Base-by-base conservation (phyloP, 768 basidiomycete genomes). In the Tremella mesenterica region DNA sequence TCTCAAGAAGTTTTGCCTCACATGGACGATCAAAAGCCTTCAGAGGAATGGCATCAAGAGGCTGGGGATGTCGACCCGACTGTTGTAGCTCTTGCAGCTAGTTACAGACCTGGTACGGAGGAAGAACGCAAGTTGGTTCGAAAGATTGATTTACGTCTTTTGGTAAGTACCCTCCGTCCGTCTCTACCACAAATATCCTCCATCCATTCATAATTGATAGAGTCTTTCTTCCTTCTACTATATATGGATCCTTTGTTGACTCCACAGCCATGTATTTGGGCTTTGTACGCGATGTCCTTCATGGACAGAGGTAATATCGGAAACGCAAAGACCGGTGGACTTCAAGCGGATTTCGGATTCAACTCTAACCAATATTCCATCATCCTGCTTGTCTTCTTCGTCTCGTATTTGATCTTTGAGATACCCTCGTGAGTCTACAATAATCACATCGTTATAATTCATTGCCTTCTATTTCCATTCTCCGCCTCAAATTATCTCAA, bases 311-410 rank as follows among this genome's bases (percentile, higher is more conserved):
- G 67, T 31, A 71, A 71, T 48, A 71, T 73, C 31, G 72, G 66
- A 20, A 73, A 73, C 45, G 69, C 69, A 47, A 69, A 71, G 57
- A 69, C 67, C 0, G 72, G 70, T 28, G 72, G 72, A 52, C 63
- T 73, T 36, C 54, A 70, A 39, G 21, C 23, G n/a, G 65, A 73
- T 44, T 59, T 73, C 39, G 50, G 57, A 30, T 53, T 73, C 16
- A 69, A 65, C 27, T 69, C 67, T n/a, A 59, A 44, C 25, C 63
- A 73, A 36, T 73, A 73, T 58, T 70, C 70, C 6, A 56, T 71
- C 52, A 60, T 59, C 20, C 63, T 73, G n/a, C 57, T 68, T 4
- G 60, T 71, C 21, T 63, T 63, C 53, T 61, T 60, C 55, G 55
- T 65, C 50, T 60, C 53, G 39, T 64, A 63, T 31, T 65, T 67